Percentiles rank a stretch among this genome's conserved stretches.
phyloP scores from a whole-genome alignment of 2,329 filamentous ascomycete genomes.

The Biscogniauxia marginata region DNA sequence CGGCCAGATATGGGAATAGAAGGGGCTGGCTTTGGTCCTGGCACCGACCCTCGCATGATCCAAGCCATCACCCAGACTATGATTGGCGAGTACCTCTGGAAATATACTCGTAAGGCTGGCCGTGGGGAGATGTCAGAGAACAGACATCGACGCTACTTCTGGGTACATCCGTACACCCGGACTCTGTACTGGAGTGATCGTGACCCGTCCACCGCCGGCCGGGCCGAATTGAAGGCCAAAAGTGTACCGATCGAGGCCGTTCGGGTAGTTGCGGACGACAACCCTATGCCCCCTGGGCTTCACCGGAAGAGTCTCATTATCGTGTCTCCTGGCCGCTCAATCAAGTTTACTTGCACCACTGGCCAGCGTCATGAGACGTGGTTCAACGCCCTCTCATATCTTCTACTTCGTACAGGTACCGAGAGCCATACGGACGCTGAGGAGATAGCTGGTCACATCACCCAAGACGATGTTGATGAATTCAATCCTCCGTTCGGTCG shows the following conservation, averaged over 20 bases:
- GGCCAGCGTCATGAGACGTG: slow-evolving; percentile 95
- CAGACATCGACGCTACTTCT: slow-evolving; percentile 93
- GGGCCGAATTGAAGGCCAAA: slow-evolving; percentile 74
- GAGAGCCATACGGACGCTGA: slow-evolving; percentile 63
- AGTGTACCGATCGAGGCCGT: slow-evolving; percentile 93
- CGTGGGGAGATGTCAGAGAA: slow-evolving; percentile 85
- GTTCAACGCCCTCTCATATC: slow-evolving; percentile 95
- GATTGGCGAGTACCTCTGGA: slow-evolving; percentile 99
- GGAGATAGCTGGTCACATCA: slow-evolving; percentile 56
- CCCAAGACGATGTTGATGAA: slow-evolving; percentile 66
- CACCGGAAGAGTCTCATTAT: slow-evolving; percentile 93
- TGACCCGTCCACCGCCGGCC: slow-evolving; percentile 78
- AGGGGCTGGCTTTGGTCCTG: slow-evolving; percentile 60
- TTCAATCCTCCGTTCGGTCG: slow-evolving; percentile 69
- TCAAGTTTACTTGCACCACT: slow-evolving; percentile 94
- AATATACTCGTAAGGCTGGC: slow-evolving; percentile 95
- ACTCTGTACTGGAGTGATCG: slow-evolving; percentile 96
- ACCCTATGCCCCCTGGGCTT: slow-evolving; percentile 89
- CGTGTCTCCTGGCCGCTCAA: slow-evolving; percentile 79
- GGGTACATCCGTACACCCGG: slow-evolving; percentile 96
- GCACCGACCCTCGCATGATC: slow-evolving; percentile 95
- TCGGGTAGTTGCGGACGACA: slow-evolving; percentile 88
- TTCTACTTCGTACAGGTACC: slow-evolving; percentile 73
- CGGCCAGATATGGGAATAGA: slow-evolving; percentile 55
- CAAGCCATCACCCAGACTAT: slow-evolving; percentile 99